Conservation (phyloP, 2,329 filamentous ascomycete genomes). For the Thermochaetoides dissita region DNA sequence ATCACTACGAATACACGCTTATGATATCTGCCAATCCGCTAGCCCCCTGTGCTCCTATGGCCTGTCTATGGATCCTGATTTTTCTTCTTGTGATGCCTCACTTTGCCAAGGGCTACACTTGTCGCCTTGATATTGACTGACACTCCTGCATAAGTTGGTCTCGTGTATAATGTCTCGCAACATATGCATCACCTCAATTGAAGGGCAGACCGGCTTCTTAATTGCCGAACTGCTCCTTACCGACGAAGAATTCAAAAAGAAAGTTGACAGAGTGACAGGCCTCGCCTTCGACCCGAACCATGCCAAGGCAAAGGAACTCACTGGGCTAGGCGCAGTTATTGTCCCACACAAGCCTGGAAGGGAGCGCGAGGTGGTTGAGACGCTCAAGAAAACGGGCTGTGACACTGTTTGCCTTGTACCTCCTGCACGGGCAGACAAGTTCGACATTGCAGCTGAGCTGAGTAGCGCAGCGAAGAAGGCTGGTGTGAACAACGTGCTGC, state of each 20-base stretch:
- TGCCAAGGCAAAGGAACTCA: slow-evolving; percentile 26
- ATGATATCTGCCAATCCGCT: no score
- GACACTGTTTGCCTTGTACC: slow-evolving; percentile 37
- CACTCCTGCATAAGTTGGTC: no score
- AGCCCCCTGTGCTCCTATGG: no score
- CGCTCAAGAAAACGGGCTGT: slow-evolving; percentile 27
- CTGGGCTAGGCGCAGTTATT: slow-evolving; percentile 27
- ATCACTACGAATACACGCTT: no score
- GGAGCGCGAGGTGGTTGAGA: slow-evolving; percentile 27
- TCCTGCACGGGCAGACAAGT: slow-evolving; percentile 31
- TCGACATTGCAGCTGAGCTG: slow-evolving; percentile 30
- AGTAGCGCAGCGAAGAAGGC: slow-evolving; percentile 31
- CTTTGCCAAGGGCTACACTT: no score
- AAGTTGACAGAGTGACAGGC: slow-evolving; percentile 27
- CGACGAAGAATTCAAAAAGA: slow-evolving; percentile 26
- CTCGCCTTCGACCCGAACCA: slow-evolving; percentile 27
- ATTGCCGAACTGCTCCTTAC: slow-evolving; percentile 36
- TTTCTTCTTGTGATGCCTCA: no score
- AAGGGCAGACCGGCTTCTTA: slow-evolving; percentile 36
- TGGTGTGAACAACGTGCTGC: slow-evolving; percentile 29
- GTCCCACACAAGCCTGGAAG: slow-evolving; percentile 28
- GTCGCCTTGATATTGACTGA: no score
- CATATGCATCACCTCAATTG: slow-evolving; percentile 32
- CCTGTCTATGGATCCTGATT: no score
- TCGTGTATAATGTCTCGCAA: slow-evolving; percentile 28